Evolutionary conservation across 306 rosid genomes (phyloP).

Genomic region (Dalbergia cochinchinensis): DNA sequence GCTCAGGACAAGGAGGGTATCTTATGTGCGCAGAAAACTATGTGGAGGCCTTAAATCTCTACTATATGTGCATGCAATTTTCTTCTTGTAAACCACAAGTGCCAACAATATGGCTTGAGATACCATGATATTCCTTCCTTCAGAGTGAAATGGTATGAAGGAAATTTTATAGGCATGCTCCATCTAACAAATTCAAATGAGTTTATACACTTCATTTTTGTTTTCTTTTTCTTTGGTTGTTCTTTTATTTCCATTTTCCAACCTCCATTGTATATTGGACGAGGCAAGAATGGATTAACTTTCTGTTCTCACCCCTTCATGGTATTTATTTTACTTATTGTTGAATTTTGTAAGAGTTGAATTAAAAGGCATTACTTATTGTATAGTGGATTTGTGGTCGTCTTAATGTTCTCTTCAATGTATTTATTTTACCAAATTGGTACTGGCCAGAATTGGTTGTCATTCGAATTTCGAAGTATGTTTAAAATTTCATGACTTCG

Average conservation of each 20-base stretch:
- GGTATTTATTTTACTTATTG: neutral
- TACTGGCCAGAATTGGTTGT: neutral
- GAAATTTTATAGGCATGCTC: neutral
- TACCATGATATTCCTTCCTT: slow-evolving; percentile 27
- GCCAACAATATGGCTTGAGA: neutral
- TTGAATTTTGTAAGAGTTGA: neutral
- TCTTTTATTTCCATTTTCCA: slow-evolving; percentile 2
- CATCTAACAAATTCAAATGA: slow-evolving; percentile 14
- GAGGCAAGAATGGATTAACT: neutral
- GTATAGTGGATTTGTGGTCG: neutral
- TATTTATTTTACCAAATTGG: neutral
- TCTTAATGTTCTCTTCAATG: neutral
- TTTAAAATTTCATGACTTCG: neutral
- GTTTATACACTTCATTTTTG: neutral
- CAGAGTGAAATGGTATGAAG: slow-evolving; percentile 29
- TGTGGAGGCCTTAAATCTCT: slow-evolving; percentile 77
- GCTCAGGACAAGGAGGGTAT: slow-evolving; percentile 79
- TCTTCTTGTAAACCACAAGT: slow-evolving; percentile 14
- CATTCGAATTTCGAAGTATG: neutral
- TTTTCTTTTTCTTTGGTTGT: slow-evolving; percentile 14
- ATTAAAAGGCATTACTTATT: neutral
- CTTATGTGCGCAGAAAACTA: slow-evolving; percentile 82
- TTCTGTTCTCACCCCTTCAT: too few species aligned
- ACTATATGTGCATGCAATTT: neutral
- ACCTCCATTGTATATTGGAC: slow-evolving; percentile 25